These are phyloP conservation scores for Xylaria multiplex DNA, from an alignment of 2,329 filamentous ascomycete species.

Conservation along the genomic window DNA sequence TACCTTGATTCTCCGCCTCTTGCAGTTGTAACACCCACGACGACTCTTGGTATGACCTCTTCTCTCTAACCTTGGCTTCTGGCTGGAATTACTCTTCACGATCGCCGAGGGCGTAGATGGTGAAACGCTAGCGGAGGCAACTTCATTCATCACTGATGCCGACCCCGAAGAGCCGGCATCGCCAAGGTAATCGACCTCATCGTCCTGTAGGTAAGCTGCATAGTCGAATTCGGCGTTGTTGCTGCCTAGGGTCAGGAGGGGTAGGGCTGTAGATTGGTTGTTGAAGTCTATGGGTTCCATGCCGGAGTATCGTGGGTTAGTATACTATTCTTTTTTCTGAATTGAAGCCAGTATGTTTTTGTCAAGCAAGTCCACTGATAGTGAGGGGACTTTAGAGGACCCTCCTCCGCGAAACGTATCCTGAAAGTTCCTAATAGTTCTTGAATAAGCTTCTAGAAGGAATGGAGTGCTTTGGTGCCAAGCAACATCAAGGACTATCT, in stretches of 20 bases:
- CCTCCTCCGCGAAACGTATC: neutral
- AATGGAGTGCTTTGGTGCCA: conserved; percentile 25
- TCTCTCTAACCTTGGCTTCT: conserved; percentile 60
- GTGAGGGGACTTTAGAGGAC: conserved; percentile 1
- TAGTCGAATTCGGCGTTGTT: conserved; percentile 38
- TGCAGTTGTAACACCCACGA: conserved; percentile 74
- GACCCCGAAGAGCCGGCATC: conserved; percentile 37
- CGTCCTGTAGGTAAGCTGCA: conserved; percentile 38
- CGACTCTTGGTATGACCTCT: conserved; percentile 74
- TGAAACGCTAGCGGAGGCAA: conserved; percentile 26
- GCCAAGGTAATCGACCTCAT: conserved; percentile 32
- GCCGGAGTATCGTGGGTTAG: conserved; percentile 11
- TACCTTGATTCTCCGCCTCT: conserved; percentile 72
- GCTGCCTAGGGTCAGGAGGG: conserved; percentile 36
- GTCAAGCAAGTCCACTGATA: neutral
- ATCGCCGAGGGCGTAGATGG: conserved; percentile 32
- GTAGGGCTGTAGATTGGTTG: conserved; percentile 35
- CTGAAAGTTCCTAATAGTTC: conserved; percentile 1
- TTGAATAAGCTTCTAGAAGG: conserved; percentile 31
- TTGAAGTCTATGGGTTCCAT: conserved; percentile 39
- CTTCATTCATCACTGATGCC: conserved; percentile 32
- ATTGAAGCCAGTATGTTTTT: conserved; percentile 8
- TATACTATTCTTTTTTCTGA: conserved; percentile 10
- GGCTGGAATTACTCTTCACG: conserved; percentile 31
- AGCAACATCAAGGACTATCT: conserved; percentile 27